A percentile compares a stretch with the other conserved stretches of the same genome.
phyloP scores from a whole-genome alignment of 192 early-diverging fungal genomes.

The Podila horticola region DNA sequence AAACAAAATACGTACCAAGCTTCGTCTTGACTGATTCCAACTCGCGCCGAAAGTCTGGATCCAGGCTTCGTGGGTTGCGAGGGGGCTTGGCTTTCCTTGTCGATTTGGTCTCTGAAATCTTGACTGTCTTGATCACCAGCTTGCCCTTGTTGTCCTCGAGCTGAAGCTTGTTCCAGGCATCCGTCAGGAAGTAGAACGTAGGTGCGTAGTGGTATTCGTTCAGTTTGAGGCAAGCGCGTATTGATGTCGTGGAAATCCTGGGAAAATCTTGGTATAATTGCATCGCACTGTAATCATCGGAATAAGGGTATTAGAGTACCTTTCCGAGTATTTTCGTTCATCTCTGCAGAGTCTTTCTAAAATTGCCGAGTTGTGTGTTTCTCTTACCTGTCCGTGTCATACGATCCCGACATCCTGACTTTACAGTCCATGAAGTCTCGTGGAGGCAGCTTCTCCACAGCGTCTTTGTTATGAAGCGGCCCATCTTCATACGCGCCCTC shows the following conservation, averaged over 20 bases:
- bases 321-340: background rate
- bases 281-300: slow-evolving; percentile 7
- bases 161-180: background rate
- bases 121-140: background rate
- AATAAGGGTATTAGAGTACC: background rate
- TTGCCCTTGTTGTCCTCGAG: background rate
- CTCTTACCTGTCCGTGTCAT: slow-evolving; percentile 19
- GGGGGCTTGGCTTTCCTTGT: background rate
- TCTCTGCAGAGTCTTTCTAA: background rate
- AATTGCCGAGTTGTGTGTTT: background rate
- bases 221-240: slow-evolving; percentile 9
- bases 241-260: slow-evolving; percentile 8
- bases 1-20: slow-evolving; percentile 9
- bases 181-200: slow-evolving; percentile 22
- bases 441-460: background rate
- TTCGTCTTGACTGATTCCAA: slow-evolving; percentile 13
- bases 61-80: background rate
- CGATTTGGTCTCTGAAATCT: background rate
- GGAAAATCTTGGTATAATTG: slow-evolving; percentile 49
- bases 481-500: background rate
- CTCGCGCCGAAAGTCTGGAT: slow-evolving; percentile 29
- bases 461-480: background rate
- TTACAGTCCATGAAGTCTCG: slow-evolving; percentile 30
- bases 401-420: slow-evolving; percentile 1
- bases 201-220: slow-evolving; percentile 24